phyloP scores from a whole-genome alignment of 1,139 yeast genomes.

The Pichia kudriavzevii region DNA sequence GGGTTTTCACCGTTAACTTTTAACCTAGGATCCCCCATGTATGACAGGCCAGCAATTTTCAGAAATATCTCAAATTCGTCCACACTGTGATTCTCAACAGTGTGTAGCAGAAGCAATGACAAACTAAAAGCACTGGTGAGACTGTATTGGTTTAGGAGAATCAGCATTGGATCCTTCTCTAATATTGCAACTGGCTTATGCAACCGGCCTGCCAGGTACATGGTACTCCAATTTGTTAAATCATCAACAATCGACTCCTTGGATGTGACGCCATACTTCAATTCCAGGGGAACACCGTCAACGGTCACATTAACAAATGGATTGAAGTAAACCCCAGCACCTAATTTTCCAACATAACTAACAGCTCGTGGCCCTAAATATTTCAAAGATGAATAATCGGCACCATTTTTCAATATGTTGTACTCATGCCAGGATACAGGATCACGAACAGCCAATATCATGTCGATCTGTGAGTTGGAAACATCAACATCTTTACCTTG shows the following conservation, averaged over 20 bases:
- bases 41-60: conserved; percentile 73
- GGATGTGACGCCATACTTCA: conserved; percentile 84
- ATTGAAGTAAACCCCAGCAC: conserved; percentile 90
- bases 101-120: conserved; percentile 56
- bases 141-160: conserved; percentile 67
- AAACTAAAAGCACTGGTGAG: conserved; percentile 70
- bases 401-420: conserved; percentile 57
- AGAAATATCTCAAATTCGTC: conserved; percentile 63
- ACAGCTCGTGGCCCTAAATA: conserved; percentile 54
- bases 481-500: conserved; percentile 51
- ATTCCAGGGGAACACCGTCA: conserved; percentile 31
- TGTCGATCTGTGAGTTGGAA: conserved; percentile 66
- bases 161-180: conserved; percentile 52
- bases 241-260: conserved; percentile 55
- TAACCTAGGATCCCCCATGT: conserved; percentile 88
- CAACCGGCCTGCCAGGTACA: conserved; percentile 86
- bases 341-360: conserved; percentile 57
- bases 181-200: conserved; percentile 88
- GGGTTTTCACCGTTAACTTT: conserved; percentile 88
- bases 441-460: conserved; percentile 77
- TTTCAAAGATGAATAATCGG: conserved; percentile 69
- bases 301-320: conserved; percentile 65
- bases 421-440: conserved; percentile 67
- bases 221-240: conserved; percentile 71
- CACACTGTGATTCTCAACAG: conserved; percentile 23